Evolutionary conservation across 345 rosid species (phyloP), one percentile per base, ranked within the genome.

Genomic region (Dovyalis caffra): DNA sequence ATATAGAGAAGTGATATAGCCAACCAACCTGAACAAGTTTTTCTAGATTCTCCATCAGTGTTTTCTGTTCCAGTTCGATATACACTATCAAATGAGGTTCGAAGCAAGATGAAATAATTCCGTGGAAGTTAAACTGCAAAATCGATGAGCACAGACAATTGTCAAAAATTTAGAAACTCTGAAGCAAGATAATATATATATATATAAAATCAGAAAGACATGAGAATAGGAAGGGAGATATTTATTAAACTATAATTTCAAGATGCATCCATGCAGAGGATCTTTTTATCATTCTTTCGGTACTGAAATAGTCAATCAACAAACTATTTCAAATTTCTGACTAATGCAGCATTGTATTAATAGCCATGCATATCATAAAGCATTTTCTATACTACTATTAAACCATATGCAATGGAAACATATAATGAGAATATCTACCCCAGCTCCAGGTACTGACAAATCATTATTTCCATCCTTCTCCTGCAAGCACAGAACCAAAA

Each of bases 101-200:
- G 72, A 93, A 95, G 88, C 98, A 95, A 61, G 98, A 91, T 53
- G 99, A 95, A 75, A 95, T 86, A 73, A 95, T 95, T 82, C 99
- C 98, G 38, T 89, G 96, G 87, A 95, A 95, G 86, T 95, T 95
- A 81, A 95, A 95, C 99, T 95, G 97, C 83, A 69, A 84, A 81
- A 82, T 60, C 61, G 70, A 66, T 32, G 33, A 77, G 73, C 43
- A 77, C 68, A 77, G 14, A 70, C 11, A 60, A 67, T 53, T 68
- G 32, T 68, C 35, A 76, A 49, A 14, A 72, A 60, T 25, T 10
- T 57, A 62, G 64, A 67, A 79, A 64, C 56, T 57, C 58, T 18
- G 37, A 74, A 49, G 47, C 40, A 70, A 47, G 28, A 5, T 40
- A 32, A 72, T n/a, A n/a, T n/a, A n/a, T n/a, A n/a, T n/a, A n/a